phyloP scores from a whole-genome alignment of 345 rosid species.

The Viola odorata region DNA sequence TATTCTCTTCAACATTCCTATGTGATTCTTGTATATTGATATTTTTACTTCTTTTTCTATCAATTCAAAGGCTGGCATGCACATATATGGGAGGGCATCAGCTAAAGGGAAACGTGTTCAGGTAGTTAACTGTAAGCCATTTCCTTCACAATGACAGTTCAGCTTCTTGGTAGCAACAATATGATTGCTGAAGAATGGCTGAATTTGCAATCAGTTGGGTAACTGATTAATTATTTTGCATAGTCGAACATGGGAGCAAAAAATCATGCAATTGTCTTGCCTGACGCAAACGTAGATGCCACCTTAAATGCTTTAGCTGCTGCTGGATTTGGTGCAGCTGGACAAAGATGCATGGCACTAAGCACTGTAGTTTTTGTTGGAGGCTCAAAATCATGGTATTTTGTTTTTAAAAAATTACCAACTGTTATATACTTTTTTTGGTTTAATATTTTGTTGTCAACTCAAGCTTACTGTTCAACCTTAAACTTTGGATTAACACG shows the following conservation, averaged over 20 bases:
- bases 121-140: slow-evolving; percentile 29
- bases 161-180: background rate
- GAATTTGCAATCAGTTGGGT: slow-evolving; percentile 15
- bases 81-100: slow-evolving; percentile 82
- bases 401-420: background rate
- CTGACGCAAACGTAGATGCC: slow-evolving; percentile 77
- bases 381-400: slow-evolving; percentile 66
- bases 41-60: slow-evolving; percentile 12
- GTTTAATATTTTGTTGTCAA: no score
- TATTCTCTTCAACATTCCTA: background rate
- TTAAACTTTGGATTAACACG: no score
- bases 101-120: slow-evolving; percentile 96
- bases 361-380: slow-evolving; percentile 92
- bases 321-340: slow-evolving; percentile 99
- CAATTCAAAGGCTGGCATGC: slow-evolving; percentile 85
- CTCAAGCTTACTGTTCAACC: no score
- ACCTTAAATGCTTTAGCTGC: slow-evolving; percentile 81
- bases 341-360: slow-evolving; percentile 98
- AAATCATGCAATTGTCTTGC: slow-evolving; percentile 81
- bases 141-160: background rate
- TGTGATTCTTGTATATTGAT: slow-evolving; percentile 4
- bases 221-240: slow-evolving; percentile 13
- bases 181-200: background rate
- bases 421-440: no score
- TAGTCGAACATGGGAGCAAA: slow-evolving; percentile 99